Evolutionary conservation across 2,329 filamentous ascomycete species (phyloP).

Genomic region (Botrytis cinerea): DNA sequence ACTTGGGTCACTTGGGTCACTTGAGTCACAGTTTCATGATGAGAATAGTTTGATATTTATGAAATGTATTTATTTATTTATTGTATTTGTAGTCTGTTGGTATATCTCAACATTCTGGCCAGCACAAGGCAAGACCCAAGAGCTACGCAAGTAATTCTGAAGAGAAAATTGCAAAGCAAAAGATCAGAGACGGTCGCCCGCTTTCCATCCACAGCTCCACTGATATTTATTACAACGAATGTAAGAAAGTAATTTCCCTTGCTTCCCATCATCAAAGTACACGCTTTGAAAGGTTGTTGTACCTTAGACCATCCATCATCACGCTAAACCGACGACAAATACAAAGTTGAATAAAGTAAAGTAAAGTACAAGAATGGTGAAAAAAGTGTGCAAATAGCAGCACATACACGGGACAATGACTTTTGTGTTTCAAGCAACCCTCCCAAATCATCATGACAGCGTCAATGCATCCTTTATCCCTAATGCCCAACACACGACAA

Average conservation of each 20-base stretch:
- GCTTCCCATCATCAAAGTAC: slow-evolving; percentile 25
- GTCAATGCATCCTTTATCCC: slow-evolving; percentile 36
- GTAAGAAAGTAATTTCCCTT: slow-evolving; percentile 36
- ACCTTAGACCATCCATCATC: slow-evolving; percentile 37
- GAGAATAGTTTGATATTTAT: slow-evolving; percentile 24
- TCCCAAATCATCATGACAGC: slow-evolving; percentile 39
- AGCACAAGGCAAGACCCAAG: slow-evolving; percentile 33
- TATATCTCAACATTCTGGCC: slow-evolving; percentile 32
- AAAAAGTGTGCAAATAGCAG: slow-evolving; percentile 26
- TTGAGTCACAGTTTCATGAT: slow-evolving; percentile 13
- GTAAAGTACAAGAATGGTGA: slow-evolving; percentile 41
- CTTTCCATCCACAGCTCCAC: slow-evolving; percentile 32
- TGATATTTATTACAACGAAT: slow-evolving; percentile 40
- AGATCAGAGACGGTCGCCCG: slow-evolving; percentile 38
- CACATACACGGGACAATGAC: slow-evolving; percentile 35
- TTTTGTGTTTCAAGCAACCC: slow-evolving; percentile 35
- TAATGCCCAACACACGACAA: slow-evolving; percentile 35
- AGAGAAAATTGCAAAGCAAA: slow-evolving; percentile 30
- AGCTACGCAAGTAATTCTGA: slow-evolving; percentile 25
- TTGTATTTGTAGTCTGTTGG: slow-evolving; percentile 23
- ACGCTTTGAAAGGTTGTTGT: slow-evolving; percentile 29
- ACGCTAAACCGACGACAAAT: slow-evolving; percentile 42
- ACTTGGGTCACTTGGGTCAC: slow-evolving; percentile 2
- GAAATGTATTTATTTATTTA: slow-evolving; percentile 4
- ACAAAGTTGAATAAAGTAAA: slow-evolving; percentile 33